Conservation (phyloP, 179 eudicot genomes). For the Silene vulgaris region DNA sequence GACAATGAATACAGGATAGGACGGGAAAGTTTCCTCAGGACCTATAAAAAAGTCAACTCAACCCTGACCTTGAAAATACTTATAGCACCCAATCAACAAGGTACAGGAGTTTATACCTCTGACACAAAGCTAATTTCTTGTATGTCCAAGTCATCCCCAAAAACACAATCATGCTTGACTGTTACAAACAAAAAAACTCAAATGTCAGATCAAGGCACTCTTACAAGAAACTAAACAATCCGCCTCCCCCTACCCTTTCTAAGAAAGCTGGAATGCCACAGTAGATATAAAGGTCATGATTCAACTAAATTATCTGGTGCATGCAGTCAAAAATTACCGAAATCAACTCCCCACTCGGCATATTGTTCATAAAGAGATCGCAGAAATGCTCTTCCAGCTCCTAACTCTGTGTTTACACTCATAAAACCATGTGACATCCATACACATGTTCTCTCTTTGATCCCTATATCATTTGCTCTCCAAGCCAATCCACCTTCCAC, state of each 20-base stretch:
- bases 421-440: conserved; percentile 96
- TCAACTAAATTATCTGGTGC: not conserved
- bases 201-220: too few relatives aligned
- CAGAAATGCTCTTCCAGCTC: conserved; percentile 90
- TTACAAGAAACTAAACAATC: too few relatives aligned
- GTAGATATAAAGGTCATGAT: too few relatives aligned
- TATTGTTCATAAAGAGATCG: conserved; percentile 86
- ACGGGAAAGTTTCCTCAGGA: conserved; percentile 44
- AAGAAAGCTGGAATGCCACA: too few relatives aligned
- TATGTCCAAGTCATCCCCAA: conserved; percentile 76
- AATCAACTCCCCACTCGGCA: conserved; percentile 92
- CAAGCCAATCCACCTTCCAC: conserved; percentile 57
- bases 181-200: conserved; percentile 15
- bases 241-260: too few relatives aligned
- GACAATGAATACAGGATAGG: conserved; percentile 78
- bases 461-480: conserved; percentile 72
- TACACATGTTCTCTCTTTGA: conserved; percentile 62
- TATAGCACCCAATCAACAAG: not conserved
- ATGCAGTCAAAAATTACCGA: conserved; percentile 41
- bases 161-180: conserved; percentile 96
- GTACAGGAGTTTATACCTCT: conserved; percentile 41
- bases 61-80: not conserved
- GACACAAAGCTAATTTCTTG: conserved; percentile 72
- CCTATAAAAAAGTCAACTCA: conserved; percentile 35
- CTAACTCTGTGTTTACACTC: conserved; percentile 66